Evolutionary conservation across 75 land plant species (phyloP), one percentile per base, ranked within the genome.

Genomic region (Pinus taeda): DNA sequence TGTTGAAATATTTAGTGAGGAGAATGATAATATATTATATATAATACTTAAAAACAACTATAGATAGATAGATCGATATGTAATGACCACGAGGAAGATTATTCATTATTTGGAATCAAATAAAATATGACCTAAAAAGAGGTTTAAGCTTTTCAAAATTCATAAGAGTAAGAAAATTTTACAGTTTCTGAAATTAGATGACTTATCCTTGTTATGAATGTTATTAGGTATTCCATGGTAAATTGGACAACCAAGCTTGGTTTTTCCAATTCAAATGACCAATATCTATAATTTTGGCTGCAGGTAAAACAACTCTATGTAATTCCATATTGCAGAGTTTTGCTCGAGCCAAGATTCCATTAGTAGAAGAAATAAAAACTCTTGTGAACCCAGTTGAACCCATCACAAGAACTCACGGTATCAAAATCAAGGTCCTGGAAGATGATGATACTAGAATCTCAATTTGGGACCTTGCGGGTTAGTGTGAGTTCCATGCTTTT

Each of bases 401-500:
- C 74, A 83, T 79, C 59, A 75, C 77, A 13, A 86, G 82, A 77
- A 80, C 86, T 59, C 78, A 49, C 17, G 93, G 90, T 13, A 83
- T 93, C 74, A 87, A 89, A 76, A 88, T 93, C 74, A 87, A 83
- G 64, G 80, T 79, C 3, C 62, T 90, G 12, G 84, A 81, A 60
- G 92, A 94, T 69, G 87, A 87, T 63, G 85, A 83, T 73, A 88
- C 75, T 62, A 88, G 83, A 73, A 90, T 94, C 36, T 90, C 95
- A 58, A 80, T 94, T 30, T 94, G 97, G 97, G 90, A 92, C 66
- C 79, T 94, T 13, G 85, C 82, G 20, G 90, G 92, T 1, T 89
- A 92, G 76, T 83, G 86, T 59, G 95, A 88, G 64, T 85, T 80
- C 76, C 87, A 79, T 73, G 81, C 92, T 22, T 80, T 94, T 21